phyloP scores from a whole-genome alignment of 345 rosid species.

The Eucalyptus melliodora region DNA sequence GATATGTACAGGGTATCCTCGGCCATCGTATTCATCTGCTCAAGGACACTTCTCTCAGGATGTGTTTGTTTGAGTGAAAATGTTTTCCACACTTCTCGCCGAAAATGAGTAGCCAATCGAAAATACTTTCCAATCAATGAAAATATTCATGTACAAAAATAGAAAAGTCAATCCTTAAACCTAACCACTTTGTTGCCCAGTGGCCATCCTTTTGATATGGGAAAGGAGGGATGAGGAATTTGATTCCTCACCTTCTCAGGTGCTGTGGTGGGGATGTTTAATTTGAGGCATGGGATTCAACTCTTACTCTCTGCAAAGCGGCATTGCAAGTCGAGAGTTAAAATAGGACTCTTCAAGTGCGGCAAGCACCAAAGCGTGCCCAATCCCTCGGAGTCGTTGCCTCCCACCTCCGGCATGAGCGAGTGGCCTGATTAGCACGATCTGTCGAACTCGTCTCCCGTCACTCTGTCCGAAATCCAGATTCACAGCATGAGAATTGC shows the following conservation, averaged over 20 bases:
- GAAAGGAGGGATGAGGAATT: rapidly evolving
- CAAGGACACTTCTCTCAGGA: rapidly evolving
- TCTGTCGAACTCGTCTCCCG: neutral
- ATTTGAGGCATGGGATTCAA: no score
- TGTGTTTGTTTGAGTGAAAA: neutral
- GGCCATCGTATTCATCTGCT: rapidly evolving
- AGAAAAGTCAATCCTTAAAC: neutral
- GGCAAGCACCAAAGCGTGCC: neutral
- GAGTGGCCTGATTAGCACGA: neutral
- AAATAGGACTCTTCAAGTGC: neutral
- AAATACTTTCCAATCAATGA: rapidly evolving
- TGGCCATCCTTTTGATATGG: rapidly evolving
- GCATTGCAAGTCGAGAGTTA: no score
- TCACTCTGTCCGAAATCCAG: neutral
- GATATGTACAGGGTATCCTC: rapidly evolving
- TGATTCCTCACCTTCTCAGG: rapidly evolving
- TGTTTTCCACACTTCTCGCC: rapidly evolving
- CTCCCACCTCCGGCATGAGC: rapidly evolving
- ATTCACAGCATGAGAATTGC: neutral
- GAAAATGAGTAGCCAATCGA: rapidly evolving
- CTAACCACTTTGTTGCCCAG: rapidly evolving
- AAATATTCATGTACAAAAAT: rapidly evolving
- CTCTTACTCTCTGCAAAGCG: rapidly evolving
- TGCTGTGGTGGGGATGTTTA: no score
- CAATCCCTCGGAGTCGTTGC: no score